Conservation (phyloP, 1,139 yeast genomes). For the Candida frijolesensis region DNA sequence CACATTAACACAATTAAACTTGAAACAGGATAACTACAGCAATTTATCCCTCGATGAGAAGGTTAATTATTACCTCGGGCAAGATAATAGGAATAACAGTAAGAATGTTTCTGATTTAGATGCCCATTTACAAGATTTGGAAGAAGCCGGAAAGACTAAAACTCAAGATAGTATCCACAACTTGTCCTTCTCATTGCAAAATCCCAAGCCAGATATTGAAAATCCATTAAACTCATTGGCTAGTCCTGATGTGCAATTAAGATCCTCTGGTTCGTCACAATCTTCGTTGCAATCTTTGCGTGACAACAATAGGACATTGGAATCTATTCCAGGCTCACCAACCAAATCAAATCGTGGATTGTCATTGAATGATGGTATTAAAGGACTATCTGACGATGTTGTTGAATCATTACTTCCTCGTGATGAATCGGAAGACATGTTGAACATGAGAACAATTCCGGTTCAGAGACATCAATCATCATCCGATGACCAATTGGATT, state of each 20-base stretch:
- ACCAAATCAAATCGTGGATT: conserved; percentile 30
- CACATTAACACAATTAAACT: conserved; percentile 26
- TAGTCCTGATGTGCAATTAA: conserved; percentile 32
- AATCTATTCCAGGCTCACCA: conserved; percentile 26
- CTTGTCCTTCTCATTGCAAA: conserved; percentile 37
- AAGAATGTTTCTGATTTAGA: conserved; percentile 31
- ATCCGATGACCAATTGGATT: conserved; percentile 19
- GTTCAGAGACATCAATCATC: neutral
- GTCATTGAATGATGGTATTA: conserved; percentile 46
- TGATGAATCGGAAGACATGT: conserved; percentile 14
- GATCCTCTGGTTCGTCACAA: conserved; percentile 46
- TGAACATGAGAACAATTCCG: conserved; percentile 6
- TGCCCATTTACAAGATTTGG: conserved; percentile 36
- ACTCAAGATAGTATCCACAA: conserved; percentile 39
- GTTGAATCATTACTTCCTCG: conserved; percentile 39
- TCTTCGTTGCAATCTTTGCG: conserved; percentile 46
- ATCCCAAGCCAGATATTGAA: conserved; percentile 26
- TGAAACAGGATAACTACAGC: conserved; percentile 26
- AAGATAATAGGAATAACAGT: conserved; percentile 1
- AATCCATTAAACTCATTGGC: conserved; percentile 40
- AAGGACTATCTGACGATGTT: conserved; percentile 44
- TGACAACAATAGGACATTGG: conserved; percentile 38
- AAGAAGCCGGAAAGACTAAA: conserved; percentile 28
- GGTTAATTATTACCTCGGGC: conserved; percentile 35
- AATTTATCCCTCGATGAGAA: conserved; percentile 43